A percentile compares a stretch with the other conserved stretches of the same genome.
Conservation (phyloP, 108 stramenopile species). For the Chaetoceros tenuissimus region DNA sequence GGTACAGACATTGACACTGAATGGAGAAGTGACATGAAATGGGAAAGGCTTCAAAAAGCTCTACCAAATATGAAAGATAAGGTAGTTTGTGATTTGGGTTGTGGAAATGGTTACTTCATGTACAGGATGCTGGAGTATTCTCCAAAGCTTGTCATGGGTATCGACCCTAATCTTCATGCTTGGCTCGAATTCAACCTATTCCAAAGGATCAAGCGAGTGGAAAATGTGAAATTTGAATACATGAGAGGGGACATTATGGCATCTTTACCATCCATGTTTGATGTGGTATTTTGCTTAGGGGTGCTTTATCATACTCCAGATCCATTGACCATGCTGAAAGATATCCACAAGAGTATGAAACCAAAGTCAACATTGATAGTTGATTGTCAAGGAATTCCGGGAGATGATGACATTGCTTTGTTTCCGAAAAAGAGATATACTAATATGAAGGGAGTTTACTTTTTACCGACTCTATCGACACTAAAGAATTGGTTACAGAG, state of each 20-base stretch:
- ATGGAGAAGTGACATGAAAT: not conserved
- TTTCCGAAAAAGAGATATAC: not conserved
- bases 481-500: not conserved
- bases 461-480: not conserved
- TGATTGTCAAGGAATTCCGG: not conserved
- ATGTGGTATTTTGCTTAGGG: not conserved
- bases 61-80: not conserved
- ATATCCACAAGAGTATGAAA: not conserved
- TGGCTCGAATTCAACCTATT: not conserved
- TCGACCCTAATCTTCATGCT: not conserved
- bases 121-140: not conserved
- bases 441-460: not conserved
- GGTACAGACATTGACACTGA: not conserved
- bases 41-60: not conserved
- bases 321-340: not conserved
- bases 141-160: not conserved
- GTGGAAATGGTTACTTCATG: not conserved
- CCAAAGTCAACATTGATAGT: not conserved
- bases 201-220: not conserved
- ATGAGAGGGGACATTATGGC: not conserved
- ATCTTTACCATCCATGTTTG: not conserved
- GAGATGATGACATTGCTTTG: not conserved
- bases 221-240: slow-evolving; percentile 1
- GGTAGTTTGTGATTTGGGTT: not conserved
- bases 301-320: not conserved